Percentiles rank a stretch among this genome's conserved stretches.
Conservation (phyloP, 768 basidiomycete species). For the Kwoniella heveanensis region DNA sequence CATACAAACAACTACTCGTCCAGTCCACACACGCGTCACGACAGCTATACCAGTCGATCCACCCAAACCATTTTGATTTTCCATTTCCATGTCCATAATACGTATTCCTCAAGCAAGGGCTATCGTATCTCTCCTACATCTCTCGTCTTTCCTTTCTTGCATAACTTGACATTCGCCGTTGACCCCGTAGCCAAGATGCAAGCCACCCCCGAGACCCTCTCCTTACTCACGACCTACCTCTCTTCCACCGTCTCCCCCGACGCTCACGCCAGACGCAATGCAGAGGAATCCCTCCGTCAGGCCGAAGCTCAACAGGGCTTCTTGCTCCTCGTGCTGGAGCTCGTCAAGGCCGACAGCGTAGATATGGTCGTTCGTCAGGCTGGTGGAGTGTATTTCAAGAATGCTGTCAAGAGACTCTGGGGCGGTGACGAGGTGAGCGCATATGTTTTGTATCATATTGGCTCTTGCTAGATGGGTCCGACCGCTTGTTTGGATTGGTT, state of each 20-base stretch:
- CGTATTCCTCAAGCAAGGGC: no score
- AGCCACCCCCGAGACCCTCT: constrained; percentile 39
- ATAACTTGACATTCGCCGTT: no score
- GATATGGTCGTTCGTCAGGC: constrained; percentile 73
- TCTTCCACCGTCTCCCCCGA: constrained; percentile 70
- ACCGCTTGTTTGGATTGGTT: no score
- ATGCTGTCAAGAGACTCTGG: constrained; percentile 83
- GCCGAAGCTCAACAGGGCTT: constrained; percentile 77
- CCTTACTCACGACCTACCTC: constrained; percentile 51
- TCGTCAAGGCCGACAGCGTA: constrained; percentile 66
- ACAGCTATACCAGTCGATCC: no score
- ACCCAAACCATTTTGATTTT: no score
- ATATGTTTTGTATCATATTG: no score
- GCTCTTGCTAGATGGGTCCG: no score
- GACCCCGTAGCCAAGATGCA: constrained; percentile 25
- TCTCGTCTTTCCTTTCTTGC: no score
- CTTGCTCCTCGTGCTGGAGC: constrained; percentile 71
- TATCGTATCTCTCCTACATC: no score
- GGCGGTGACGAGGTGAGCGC: constrained; percentile 69
- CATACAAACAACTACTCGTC: no score
- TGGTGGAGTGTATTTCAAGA: constrained; percentile 89
- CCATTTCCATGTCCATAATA: no score
- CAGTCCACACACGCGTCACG: no score
- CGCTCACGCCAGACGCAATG: constrained; percentile 72
- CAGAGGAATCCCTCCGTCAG: constrained; percentile 72